Evolutionary conservation across 1,284 basidiomycete genomes (phyloP), one percentile per base, ranked within the genome.

Genomic region (Rhodotorula mucilaginosa): DNA sequence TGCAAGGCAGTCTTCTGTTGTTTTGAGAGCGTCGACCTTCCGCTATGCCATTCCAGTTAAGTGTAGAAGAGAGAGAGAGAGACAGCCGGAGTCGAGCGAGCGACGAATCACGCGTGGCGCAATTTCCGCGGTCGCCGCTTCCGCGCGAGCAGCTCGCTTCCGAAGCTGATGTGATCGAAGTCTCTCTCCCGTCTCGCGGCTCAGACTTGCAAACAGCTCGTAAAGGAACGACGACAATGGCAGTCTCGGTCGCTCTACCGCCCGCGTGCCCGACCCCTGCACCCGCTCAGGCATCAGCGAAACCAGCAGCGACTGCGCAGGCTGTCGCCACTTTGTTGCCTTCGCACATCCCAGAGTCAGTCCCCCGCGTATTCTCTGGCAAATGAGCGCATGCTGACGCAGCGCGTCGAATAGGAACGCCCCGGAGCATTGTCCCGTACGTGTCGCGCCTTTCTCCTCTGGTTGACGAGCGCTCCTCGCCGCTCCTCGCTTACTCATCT

Each of bases 321-420:
- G 62, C 62, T 2, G 62, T 68, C 23, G 75, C 75, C n/a, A 71
- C 70, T 19, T 46, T 76, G 12, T 39, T 76, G 15, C 75, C 75
- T 5, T 64, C 67, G 18, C 64, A 74, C 61, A 68, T 76, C 48
- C 75, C 75, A 44, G 75, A 76, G 74, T 76, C 31, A 46, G 73
- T 26, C 26, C 26, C 26, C 26, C 26, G 26, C 26, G 26, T 26
- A 26, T 26, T 26, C 26, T 26, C 26, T 26, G 26, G 26, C 26
- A 26, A 26, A 26, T 26, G 26, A 26, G 26, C 26, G 26, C 26
- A 4, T 10, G 18, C 56, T 48, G 58, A 48, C 26, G 10, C 7
- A 3, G 12, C 23, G 5, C 7, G 7, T 26, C 4, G 31, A 23
- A 39, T 57, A 76, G 74, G 54, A 67, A 76, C 48, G 75, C 75